phyloP scores from a whole-genome alignment of 73 alveolate species.

The Symbiodinium natans region DNA sequence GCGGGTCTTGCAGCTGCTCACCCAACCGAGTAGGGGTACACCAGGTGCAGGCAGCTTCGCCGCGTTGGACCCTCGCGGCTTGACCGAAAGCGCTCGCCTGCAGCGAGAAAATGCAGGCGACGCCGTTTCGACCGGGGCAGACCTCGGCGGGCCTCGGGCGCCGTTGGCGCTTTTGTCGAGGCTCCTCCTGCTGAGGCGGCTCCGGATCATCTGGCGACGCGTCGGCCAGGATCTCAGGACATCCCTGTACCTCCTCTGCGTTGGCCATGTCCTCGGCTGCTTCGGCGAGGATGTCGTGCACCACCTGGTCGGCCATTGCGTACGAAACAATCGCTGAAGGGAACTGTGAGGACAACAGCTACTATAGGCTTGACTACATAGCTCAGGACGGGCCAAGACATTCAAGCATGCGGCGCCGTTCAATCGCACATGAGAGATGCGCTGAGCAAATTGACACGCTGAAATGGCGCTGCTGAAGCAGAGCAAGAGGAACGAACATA shows the following conservation, averaged over 20 bases:
- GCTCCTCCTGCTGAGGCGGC: neutral
- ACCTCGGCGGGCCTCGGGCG: constrained; percentile 1
- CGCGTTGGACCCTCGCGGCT: neutral
- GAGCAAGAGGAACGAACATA: no score
- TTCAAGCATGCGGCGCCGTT: no score
- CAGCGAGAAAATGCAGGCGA: neutral
- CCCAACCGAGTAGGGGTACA: neutral
- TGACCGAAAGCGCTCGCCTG: neutral
- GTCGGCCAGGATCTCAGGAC: neutral
- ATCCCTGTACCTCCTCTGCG: neutral
- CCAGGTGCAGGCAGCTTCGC: neutral
- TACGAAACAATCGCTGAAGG: no score
- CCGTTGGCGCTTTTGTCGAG: neutral
- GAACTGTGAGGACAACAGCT: no score
- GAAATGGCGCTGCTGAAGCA: no score
- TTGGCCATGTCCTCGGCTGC: neutral
- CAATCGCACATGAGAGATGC: no score
- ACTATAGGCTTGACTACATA: no score
- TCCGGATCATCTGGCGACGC: neutral
- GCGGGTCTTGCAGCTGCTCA: neutral
- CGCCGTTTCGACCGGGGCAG: neutral
- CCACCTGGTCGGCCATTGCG: neutral
- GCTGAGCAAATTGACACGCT: no score
- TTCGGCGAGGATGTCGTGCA: neutral
- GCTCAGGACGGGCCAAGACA: no score